Evolutionary conservation across 257 asterid genomes (phyloP).

Genomic region (Scutellaria minor): DNA sequence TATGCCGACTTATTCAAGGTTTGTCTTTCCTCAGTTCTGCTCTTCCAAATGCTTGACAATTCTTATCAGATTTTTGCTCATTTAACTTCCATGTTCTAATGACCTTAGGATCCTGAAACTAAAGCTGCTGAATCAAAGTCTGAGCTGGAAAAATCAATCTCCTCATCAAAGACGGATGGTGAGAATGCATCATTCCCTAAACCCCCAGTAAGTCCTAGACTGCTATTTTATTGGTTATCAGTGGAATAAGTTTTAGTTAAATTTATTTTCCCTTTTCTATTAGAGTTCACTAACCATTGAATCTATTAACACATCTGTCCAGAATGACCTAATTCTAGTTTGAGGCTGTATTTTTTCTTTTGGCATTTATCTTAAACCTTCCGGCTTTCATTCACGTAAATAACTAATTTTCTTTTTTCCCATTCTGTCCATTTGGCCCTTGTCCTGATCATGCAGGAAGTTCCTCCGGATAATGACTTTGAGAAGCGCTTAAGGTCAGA

Average conservation of each 20-base stretch:
- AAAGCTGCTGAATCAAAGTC: conserved; percentile 45
- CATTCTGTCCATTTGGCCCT: conserved; percentile 4
- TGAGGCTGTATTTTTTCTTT: not conserved
- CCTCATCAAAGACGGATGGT: conserved; percentile 57
- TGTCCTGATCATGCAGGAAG: conserved; percentile 51
- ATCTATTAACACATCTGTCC: not conserved
- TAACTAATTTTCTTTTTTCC: not conserved
- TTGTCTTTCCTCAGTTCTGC: conserved; percentile 30
- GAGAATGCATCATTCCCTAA: conserved; percentile 57
- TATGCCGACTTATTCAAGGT: conserved; percentile 70
- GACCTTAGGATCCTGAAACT: conserved; percentile 41
- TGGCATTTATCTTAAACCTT: conserved; percentile 6
- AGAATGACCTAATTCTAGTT: not conserved
- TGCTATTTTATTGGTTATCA: not conserved
- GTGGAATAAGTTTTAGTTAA: not conserved
- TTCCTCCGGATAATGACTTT: conserved; percentile 81
- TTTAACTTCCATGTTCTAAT: conserved; percentile 16
- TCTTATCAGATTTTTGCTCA: conserved; percentile 2
- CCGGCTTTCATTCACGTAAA: not conserved
- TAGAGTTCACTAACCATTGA: conserved; percentile 2
- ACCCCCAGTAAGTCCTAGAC: conserved; percentile 57
- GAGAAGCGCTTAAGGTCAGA: conserved; percentile 92
- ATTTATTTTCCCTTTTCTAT: conserved; percentile 7
- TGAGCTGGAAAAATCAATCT: conserved; percentile 56
- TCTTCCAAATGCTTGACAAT: conserved; percentile 1